Evolutionary conservation across 306 rosid species (phyloP), one percentile per base, ranked within the genome.

Genomic region (Dalbergia oliveri): DNA sequence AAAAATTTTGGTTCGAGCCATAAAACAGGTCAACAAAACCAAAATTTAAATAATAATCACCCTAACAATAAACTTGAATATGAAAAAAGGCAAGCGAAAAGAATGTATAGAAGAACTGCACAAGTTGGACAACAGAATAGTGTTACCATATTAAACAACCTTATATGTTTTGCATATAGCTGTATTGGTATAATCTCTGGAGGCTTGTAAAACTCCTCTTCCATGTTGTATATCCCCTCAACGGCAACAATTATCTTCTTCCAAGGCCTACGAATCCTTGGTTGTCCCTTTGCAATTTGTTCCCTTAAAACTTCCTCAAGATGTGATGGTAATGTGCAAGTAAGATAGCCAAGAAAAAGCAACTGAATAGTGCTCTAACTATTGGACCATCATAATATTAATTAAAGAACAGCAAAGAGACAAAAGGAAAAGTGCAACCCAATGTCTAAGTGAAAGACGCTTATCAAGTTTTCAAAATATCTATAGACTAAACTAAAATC

Each of bases 171-270:
- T 92, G 93, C 97, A 92, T 58, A 90, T 64, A 73, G 89, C 87
- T 61, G n/a, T n/a, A n/a, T n/a, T n/a, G n/a, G n/a, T n/a, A 92
- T 86, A 72, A 92, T 87, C 83, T 90, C 97, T 66, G 93, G 91
- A 81, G 90, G 94, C 75, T 92, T 87, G 85, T 93, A 90, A 67
- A 92, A 85, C 80, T 92, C 97, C 76, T 94, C 94, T 83, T 92
- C 94, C 97, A 92, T 92, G 61, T 94, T 92, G 77, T 92, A 92
- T 66, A 92, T 90, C 47, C 97, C 97, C 86, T 92, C 97, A 54
- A 92, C 95, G 33, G 90, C 81, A 47, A 89, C 95, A 43, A 90
- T 80, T 62, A 90, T 89, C 86, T 92, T 92, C 84, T 90, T 92
- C 97, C 97, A 92, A 41, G 95, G 97, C 79, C 95, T 89, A 49